Base-by-base conservation (phyloP, 306 rosid species). In the Citrullus mucosospermus region DNA sequence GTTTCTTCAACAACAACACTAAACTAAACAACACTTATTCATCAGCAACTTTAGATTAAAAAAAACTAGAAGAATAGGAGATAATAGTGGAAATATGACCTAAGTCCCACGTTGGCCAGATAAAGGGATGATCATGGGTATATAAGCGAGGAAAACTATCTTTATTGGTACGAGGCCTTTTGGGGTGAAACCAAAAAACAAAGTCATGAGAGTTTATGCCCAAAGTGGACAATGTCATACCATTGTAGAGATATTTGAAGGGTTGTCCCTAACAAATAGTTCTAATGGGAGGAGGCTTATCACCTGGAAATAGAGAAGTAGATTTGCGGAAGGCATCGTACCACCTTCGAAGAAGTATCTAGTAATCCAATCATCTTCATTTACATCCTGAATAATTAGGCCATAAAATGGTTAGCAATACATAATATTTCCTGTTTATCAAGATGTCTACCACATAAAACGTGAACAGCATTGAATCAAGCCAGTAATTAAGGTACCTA, bases 261-360 rank as follows among this genome's bases (percentile, higher is more conserved):
- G 28, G 0, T 25, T 1, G 28, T 25, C 28, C 1, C 28, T 25
- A 25, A 25, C 28, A 25, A 25, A 25, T 67, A 68, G 10, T 69
- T 69, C 32, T 62, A 20, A 9, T 34, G 34, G 39, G 22, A 46
- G 13, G 55, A 16, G 73, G 77, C 32, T 65, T 69, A 83, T 85
- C 81, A 92, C 98, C 92, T 95, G 96, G 82, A 90, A 95, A 79
- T 92, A 92, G 25, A 92, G 93, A 44, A 95, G 93, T 58, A 95
- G 86, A 89, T 92, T 95, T 80, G 98, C 95, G 1, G 97, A 87
- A 76, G 96, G 96, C 98, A 92, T 95, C 20, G 98, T 90, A 56
- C 97, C 98, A 80, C 98, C 98, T 2, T 87, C 69, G 44, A 94
- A 94, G 88, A 94, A 92, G 85, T 91, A 89, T 80, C 93, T 82